phyloP scores from a whole-genome alignment of 192 early-diverging fungal species.

The Glomus cerebriforme region DNA sequence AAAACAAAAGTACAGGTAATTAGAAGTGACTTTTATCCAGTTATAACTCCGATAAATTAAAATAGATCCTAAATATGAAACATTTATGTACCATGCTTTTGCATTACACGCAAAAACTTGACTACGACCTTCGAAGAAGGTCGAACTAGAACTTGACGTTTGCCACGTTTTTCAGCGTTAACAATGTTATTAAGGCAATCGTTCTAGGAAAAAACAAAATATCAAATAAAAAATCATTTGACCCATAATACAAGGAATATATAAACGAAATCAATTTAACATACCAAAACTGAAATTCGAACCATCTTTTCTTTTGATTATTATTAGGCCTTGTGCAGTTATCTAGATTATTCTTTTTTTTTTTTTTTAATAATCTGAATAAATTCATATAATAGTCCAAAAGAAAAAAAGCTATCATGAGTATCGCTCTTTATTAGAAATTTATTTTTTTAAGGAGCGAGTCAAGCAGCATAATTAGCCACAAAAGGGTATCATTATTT shows the following conservation, averaged over 20 bases:
- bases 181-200: constrained; percentile 98
- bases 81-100: constrained; percentile 84
- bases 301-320: constrained; percentile 70
- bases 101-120: constrained; percentile 99
- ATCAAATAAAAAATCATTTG: no score
- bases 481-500: background rate
- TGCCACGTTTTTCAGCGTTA: constrained; percentile 98
- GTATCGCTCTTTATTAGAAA: background rate
- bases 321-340: background rate
- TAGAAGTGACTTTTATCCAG: constrained; percentile 63
- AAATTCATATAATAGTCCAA: background rate
- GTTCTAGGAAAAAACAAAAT: constrained; percentile 45
- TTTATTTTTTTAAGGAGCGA: background rate
- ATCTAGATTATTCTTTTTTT: background rate
- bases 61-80: background rate
- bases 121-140: constrained; percentile 98
- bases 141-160: constrained; percentile 96
- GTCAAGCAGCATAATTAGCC: background rate
- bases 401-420: background rate
- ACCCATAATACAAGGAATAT: background rate
- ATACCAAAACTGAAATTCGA: constrained; percentile 84
- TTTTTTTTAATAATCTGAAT: background rate
- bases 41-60: constrained; percentile 68
- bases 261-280: background rate
- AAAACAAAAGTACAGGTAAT: constrained; percentile 59